Evolutionary conservation across 164 flowering plant species (phyloP).

Genomic region (Chloranthus sessilifolius): DNA sequence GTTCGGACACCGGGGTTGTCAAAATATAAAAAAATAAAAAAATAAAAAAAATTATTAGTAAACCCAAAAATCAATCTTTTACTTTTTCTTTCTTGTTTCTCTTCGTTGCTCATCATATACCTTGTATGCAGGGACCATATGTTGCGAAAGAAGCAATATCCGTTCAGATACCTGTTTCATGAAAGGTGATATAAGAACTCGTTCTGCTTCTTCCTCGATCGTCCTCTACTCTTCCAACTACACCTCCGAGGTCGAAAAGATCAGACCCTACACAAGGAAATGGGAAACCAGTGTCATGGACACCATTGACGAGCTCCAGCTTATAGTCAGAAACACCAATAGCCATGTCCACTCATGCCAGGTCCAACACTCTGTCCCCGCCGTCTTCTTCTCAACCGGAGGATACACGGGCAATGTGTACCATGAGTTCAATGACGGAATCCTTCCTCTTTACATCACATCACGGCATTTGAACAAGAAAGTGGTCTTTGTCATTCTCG

Average conservation of each 20-base stretch:
- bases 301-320: constrained; percentile 61
- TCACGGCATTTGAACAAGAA: constrained; percentile 63
- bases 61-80: too few species aligned
- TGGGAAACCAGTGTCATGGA: constrained; percentile 80
- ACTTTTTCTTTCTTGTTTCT: too few species aligned
- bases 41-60: too few species aligned
- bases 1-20: too few species aligned
- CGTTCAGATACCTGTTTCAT: constrained; percentile 73
- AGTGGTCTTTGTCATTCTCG: constrained; percentile 78
- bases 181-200: constrained; percentile 91
- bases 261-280: constrained; percentile 87
- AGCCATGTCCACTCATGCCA: constrained; percentile 39
- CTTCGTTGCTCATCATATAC: too few species aligned
- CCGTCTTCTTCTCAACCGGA: constrained; percentile 83
- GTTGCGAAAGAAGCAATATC: constrained; percentile 69
- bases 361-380: constrained; percentile 70
- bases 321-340: constrained; percentile 22
- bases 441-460: constrained; percentile 79
- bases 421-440: constrained; percentile 95
- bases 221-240: constrained; percentile 39
- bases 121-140: constrained; percentile 60
- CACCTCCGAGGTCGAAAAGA: constrained; percentile 39
- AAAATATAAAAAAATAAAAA: too few species aligned
- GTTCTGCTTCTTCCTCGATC: constrained; percentile 57
- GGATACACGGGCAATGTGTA: constrained; percentile 93